phyloP scores from a whole-genome alignment of 306 rosid species.

The Inga oerstediana region DNA sequence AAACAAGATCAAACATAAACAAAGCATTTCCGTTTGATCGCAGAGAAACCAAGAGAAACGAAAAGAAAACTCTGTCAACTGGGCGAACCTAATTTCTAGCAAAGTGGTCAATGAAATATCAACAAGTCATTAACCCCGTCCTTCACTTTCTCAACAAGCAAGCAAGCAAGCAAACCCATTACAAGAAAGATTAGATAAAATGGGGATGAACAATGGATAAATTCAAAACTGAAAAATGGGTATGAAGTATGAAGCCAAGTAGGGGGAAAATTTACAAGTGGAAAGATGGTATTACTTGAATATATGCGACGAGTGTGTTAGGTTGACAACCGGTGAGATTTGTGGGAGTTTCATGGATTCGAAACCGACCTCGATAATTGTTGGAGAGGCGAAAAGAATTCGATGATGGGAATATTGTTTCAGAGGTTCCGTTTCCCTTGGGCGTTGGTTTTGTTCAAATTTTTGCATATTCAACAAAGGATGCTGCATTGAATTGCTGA shows the following conservation, averaged over 20 bases:
- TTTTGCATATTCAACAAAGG: constrained; percentile 48
- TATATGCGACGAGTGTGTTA: constrained; percentile 40
- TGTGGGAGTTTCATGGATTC: constrained; percentile 47
- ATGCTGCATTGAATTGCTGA: constrained; percentile 28
- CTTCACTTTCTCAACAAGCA: constrained; percentile 44
- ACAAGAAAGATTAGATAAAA: constrained; percentile 19
- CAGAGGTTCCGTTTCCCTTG: constrained; percentile 45
- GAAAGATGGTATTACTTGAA: constrained; percentile 27
- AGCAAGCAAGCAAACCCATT: constrained; percentile 33
- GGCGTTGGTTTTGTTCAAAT: constrained; percentile 33
- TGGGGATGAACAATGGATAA: constrained; percentile 32
- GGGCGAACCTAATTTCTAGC: constrained; percentile 30
- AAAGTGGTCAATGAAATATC: constrained; percentile 37
- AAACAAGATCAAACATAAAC: constrained; percentile 14
- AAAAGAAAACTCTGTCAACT: constrained; percentile 16
- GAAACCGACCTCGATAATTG: constrained; percentile 41
- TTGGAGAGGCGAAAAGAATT: neutral
- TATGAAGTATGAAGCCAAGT: neutral
- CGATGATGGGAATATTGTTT: constrained; percentile 29
- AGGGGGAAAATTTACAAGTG: neutral
- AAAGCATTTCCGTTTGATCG: constrained; percentile 31
- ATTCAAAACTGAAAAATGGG: constrained; percentile 11
- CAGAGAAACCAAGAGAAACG: constrained; percentile 15
- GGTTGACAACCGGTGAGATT: constrained; percentile 69
- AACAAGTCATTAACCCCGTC: constrained; percentile 36